Evolutionary conservation across 2,329 filamentous ascomycete genomes (phyloP), one percentile per base, ranked within the genome.

Genomic region (Aspergillus sp.): DNA sequence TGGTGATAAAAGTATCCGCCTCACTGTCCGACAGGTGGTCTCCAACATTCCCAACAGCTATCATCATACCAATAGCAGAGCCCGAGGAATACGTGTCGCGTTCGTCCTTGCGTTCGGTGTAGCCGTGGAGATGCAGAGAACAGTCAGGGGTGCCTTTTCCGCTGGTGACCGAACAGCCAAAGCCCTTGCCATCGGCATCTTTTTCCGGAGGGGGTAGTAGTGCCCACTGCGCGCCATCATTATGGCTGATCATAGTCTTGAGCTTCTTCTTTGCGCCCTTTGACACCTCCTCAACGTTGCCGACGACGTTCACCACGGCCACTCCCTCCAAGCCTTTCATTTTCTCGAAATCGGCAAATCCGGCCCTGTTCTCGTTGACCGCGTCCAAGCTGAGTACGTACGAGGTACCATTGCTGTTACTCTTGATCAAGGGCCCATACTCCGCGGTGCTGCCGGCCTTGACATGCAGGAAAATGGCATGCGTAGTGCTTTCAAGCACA

Each of bases 331-430:
- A 79, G 2, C 91, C 91, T 45, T 89, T 82, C 78, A 96, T 90
- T 76, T 95, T 96, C 70, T 99, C 94, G 71, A 95, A 99, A 68
- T 99, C 94, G 42, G 96, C 93, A 65, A 86, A 96, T 41, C 86
- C 91, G 2, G 69, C 62, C 11, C 80, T 76, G 66, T 96, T 85
- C 61, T 90, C 83, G 71, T 97, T 96, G 66, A 97, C 90, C 17
- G 83, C 84, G 45, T 83, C 78, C 20, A 94, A 79, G 70, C 89
- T 95, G 58, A 95, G 77, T 11, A 96, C 89, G 65, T 96, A 99
- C 1, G 89, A 94, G 0, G 94, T 99, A 49, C 94, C 94, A 67
- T 99, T 97, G 63, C 91, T 96, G 76, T 99, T 99, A 67, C 91
- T 96, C 82, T 97, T 99, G 73, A 99, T 84, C 61, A 99, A 90